A percentile compares a stretch with the other conserved stretches of the same genome.
These are phyloP conservation scores for Beverwykella pulmonaria DNA, from an alignment of 495 filamentous ascomycete genomes.

Conservation along the genomic window DNA sequence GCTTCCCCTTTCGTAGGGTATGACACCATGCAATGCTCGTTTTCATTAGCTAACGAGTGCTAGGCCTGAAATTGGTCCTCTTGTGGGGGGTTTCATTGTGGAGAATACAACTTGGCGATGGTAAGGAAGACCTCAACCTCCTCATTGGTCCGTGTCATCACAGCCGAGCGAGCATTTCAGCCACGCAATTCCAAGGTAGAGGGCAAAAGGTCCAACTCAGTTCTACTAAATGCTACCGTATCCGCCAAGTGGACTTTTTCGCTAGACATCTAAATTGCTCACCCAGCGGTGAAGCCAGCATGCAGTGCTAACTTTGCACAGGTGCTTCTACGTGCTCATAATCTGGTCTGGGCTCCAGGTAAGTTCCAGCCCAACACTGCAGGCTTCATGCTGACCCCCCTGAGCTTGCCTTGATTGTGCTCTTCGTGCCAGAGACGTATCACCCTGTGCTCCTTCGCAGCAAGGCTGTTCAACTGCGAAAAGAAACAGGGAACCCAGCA, in stretches of 20 bases:
- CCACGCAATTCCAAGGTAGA: not conserved
- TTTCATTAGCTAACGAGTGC: constrained; percentile 30
- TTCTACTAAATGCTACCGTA: not conserved
- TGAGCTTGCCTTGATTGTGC: constrained; percentile 1
- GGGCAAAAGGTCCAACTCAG: not conserved
- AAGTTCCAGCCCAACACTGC: not conserved
- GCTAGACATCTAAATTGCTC: not conserved
- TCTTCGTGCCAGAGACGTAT: constrained; percentile 83
- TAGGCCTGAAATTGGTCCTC: constrained; percentile 60
- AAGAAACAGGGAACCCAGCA: constrained; percentile 73
- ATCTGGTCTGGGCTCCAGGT: constrained; percentile 69
- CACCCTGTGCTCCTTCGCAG: constrained; percentile 72
- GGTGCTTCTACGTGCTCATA: constrained; percentile 81
- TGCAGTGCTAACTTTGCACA: constrained; percentile 7
- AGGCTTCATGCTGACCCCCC: not conserved
- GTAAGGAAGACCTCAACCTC: not conserved
- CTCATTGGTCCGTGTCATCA: too few species aligned
- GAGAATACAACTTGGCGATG: constrained; percentile 79
- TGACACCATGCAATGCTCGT: not conserved
- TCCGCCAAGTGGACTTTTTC: not conserved
- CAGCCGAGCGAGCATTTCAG: too few species aligned
- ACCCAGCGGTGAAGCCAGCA: not conserved
- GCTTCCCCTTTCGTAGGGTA: constrained; percentile 73
- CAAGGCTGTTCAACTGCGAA: constrained; percentile 72
- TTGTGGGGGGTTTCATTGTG: constrained; percentile 76